Evolutionary conservation across 2,329 filamentous ascomycete genomes (phyloP).

Genomic region (Fusarium clavum): DNA sequence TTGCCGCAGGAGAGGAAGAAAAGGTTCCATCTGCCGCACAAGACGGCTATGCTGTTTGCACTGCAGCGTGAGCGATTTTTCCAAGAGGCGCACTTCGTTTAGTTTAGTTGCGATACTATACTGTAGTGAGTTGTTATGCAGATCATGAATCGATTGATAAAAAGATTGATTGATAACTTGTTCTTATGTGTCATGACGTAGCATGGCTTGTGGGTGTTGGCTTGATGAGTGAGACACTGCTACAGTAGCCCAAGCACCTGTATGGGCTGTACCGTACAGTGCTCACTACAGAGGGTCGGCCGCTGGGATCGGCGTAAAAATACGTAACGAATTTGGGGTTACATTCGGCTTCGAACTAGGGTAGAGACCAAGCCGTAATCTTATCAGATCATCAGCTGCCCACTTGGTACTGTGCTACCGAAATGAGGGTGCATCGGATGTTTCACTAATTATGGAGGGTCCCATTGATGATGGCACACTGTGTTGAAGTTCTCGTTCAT

Average conservation of each 20-base stretch:
- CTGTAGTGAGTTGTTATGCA: not conserved
- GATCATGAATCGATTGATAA: slow-evolving; percentile 4
- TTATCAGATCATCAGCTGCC: slow-evolving; percentile 26
- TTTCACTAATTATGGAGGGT: slow-evolving; percentile 17
- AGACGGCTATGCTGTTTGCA: slow-evolving; percentile 46
- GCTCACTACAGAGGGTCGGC: not conserved
- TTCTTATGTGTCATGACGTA: slow-evolving; percentile 11
- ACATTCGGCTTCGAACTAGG: not conserved
- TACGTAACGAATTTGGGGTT: slow-evolving; percentile 14
- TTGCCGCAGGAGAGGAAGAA: slow-evolving; percentile 47
- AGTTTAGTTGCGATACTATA: slow-evolving; percentile 20
- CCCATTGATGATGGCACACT: not conserved
- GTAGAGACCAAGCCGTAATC: slow-evolving; percentile 7
- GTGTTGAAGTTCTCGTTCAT: not conserved
- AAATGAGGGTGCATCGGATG: slow-evolving; percentile 22
- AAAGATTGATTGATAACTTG: not conserved
- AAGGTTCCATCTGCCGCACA: slow-evolving; percentile 46
- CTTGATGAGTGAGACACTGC: not conserved
- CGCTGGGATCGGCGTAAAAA: slow-evolving; percentile 3
- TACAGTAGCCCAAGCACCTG: not conserved
- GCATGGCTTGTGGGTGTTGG: not conserved
- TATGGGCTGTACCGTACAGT: not conserved
- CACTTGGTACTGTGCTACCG: slow-evolving; percentile 1
- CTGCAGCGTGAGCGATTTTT: slow-evolving; percentile 47
- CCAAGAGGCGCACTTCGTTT: slow-evolving; percentile 44